Conservation (phyloP, 1,284 basidiomycete genomes). For the Rhodotorula sp. region DNA sequence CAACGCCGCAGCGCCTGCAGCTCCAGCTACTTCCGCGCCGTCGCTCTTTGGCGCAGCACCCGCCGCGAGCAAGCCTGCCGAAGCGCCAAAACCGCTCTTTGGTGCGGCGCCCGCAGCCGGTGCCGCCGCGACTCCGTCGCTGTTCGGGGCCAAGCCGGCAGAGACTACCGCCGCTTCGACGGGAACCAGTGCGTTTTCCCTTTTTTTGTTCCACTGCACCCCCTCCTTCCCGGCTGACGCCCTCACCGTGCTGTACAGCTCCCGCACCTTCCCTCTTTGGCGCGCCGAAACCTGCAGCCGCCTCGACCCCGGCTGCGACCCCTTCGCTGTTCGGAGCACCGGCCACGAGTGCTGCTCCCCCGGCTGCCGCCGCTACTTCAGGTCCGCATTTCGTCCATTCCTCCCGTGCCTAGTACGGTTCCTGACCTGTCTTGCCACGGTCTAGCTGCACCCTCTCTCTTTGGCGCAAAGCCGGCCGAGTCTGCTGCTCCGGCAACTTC, state of each 20-base stretch:
- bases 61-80: slow-evolving; percentile 29
- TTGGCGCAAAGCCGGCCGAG: slow-evolving; percentile 1
- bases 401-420: no score
- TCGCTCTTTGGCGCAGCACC: slow-evolving; percentile 44
- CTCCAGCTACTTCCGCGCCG: slow-evolving; percentile 7
- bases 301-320: background rate
- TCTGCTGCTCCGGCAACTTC: slow-evolving; percentile 32
- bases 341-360: slow-evolving; percentile 1
- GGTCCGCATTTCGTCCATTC: no score
- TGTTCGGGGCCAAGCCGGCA: background rate
- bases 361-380: no score
- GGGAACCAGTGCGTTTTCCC: no score
- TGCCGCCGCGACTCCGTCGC: slow-evolving; percentile 4
- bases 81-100: slow-evolving; percentile 39
- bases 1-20: slow-evolving; percentile 16
- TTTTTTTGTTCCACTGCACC: background rate
- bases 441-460: slow-evolving; percentile 31
- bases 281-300: slow-evolving; percentile 3
- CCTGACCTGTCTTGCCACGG: slow-evolving; percentile 2
- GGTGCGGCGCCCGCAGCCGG: slow-evolving; percentile 29
- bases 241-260: background rate
- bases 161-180: background rate
- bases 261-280: slow-evolving; percentile 40
- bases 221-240: no score
- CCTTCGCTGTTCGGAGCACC: background rate